Conservation (phyloP, 1,139 yeast genomes). For the Arxiozyma telluris region DNA sequence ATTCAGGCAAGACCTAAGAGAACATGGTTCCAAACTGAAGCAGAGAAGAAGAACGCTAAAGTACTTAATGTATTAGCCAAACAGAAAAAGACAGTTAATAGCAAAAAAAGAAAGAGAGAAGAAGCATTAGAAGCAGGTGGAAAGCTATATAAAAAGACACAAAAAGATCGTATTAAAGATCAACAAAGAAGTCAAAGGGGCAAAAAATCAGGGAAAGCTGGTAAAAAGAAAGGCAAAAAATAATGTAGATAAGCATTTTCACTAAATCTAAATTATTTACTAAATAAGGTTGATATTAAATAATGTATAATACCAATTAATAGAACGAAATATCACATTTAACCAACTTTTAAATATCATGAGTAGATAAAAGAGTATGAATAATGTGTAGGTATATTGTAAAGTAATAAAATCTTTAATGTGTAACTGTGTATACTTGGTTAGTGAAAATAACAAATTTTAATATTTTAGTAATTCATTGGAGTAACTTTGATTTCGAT, state of each 20-base stretch:
- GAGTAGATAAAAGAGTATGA: neutral
- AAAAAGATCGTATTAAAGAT: slow-evolving; percentile 47
- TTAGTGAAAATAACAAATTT: no score
- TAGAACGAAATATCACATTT: neutral
- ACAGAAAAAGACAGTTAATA: slow-evolving; percentile 42
- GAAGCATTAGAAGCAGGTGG: slow-evolving; percentile 40
- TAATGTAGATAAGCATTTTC: no score
- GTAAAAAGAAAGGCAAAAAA: slow-evolving; percentile 4
- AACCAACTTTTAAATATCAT: no score
- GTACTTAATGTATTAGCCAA: slow-evolving; percentile 29
- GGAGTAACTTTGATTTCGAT: no score
- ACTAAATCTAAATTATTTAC: neutral
- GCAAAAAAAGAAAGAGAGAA: slow-evolving; percentile 51
- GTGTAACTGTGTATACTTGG: neutral
- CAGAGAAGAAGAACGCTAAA: slow-evolving; percentile 48
- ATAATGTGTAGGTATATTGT: no score
- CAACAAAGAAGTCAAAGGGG: slow-evolving; percentile 38
- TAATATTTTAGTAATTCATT: no score
- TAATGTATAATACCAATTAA: neutral
- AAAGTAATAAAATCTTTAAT: no score
- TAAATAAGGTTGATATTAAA: neutral
- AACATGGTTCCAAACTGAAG: slow-evolving; percentile 88
- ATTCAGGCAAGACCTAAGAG: slow-evolving; percentile 86
- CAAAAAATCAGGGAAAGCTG: slow-evolving; percentile 27
- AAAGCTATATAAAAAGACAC: slow-evolving; percentile 64